phyloP scores from a whole-genome alignment of 106 monocot species.

The Hemerocallis citrina region DNA sequence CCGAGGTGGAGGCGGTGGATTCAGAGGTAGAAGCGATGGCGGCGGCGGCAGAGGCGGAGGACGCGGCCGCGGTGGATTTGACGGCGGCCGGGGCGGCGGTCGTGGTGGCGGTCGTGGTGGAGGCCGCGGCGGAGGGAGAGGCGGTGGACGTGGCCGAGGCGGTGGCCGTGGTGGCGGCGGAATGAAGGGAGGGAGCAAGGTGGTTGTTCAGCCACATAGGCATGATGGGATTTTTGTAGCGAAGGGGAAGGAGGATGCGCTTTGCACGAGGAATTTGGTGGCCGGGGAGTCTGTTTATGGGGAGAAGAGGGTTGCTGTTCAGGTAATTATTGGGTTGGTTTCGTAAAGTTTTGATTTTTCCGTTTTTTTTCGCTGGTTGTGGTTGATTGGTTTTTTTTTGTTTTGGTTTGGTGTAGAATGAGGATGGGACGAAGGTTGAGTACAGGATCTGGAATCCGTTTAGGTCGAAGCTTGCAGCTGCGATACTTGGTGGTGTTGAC shows the following conservation, averaged over 20 bases:
- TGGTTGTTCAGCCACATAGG: constrained; percentile 71
- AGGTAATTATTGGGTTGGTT: constrained; percentile 26
- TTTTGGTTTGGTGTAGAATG: constrained; percentile 56
- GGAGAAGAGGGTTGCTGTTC: constrained; percentile 89
- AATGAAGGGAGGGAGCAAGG: constrained; percentile 93
- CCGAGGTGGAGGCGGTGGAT: constrained; percentile 13
- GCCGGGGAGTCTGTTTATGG: constrained; percentile 83
- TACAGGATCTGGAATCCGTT: constrained; percentile 98
- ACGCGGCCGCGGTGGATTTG: constrained; percentile 2
- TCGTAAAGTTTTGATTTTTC: neutral
- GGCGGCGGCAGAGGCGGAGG: constrained; percentile 10
- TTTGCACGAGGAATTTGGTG: constrained; percentile 90
- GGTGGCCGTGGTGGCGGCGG: constrained; percentile 73
- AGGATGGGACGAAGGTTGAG: constrained; percentile 80
- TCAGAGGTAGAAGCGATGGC: constrained; percentile 19
- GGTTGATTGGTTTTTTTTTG: too few species aligned
- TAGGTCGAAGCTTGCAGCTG: constrained; percentile 85
- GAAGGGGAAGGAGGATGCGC: constrained; percentile 94
- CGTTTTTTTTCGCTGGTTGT: neutral
- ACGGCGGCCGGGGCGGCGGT: constrained; percentile 15
- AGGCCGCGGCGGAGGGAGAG: neutral
- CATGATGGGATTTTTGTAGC: constrained; percentile 85
- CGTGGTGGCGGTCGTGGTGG: constrained; percentile 24
- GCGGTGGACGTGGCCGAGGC: constrained; percentile 27
- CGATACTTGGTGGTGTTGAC: constrained; percentile 88